Evolutionary conservation across 2,329 filamentous ascomycete species (phyloP).

Genomic region (Aspergillus tamarii): DNA sequence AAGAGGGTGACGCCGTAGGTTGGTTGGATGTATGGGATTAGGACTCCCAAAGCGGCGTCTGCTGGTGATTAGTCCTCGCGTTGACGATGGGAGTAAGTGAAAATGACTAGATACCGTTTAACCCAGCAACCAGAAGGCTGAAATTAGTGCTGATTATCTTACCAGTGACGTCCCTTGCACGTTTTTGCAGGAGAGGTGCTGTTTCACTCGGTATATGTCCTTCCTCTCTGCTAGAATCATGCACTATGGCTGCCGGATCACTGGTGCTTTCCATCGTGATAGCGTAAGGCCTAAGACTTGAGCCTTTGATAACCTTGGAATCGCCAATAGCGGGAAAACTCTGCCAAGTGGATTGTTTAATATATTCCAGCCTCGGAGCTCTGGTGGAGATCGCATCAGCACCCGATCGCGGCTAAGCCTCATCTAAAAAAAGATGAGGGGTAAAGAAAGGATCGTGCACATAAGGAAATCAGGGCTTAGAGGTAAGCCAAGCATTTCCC

Average conservation of each 20-base stretch:
- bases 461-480: background rate
- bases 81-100: too few species aligned
- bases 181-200: constrained; percentile 8
- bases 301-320: background rate
- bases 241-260: background rate
- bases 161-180: constrained; percentile 21
- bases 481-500: background rate
- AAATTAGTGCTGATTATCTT: constrained; percentile 27
- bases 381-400: background rate
- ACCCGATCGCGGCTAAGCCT: background rate
- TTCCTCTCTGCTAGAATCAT: background rate
- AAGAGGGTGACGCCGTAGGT: constrained; percentile 25
- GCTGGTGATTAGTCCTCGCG: background rate
- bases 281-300: background rate
- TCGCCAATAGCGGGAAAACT: too few species aligned
- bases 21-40: constrained; percentile 29
- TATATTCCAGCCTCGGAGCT: too few species aligned
- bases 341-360: background rate
- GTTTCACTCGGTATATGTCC: background rate
- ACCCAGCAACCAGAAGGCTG: constrained; percentile 19
- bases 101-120: constrained; percentile 22
- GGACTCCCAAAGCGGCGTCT: constrained; percentile 27
- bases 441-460: background rate
- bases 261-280: background rate
- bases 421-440: background rate